Base-by-base conservation (phyloP, 495 filamentous ascomycete genomes). In the Ramalina peruviana region DNA sequence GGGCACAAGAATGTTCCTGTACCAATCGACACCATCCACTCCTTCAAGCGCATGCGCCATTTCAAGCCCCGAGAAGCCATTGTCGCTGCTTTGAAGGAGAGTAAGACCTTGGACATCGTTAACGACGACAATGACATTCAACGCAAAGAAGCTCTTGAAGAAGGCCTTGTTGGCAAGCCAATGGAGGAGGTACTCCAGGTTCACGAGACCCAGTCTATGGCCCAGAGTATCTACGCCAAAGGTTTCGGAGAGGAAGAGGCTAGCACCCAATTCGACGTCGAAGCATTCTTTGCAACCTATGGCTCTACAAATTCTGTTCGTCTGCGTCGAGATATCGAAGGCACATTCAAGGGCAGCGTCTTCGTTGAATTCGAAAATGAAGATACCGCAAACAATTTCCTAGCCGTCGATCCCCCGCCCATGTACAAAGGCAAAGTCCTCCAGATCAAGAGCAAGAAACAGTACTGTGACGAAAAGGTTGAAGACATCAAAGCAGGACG, bases 41-140 rank as follows among this genome's bases (percentile, higher is more conserved):
- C 65, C 26, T 98, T 98, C 72, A 88, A 88, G 63, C 86, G 92
- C 57, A 98, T 98, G 92, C 79, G 74, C 41, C 83, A 81, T 54
- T 97, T 97, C 74, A 76, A 89, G 65, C 85, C 88, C 21, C 82
- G 81, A 63, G 77, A 72, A 47, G 82, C 82, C 36, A 76, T 99
- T 36, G 79, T 94, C 43, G 77, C 80, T 52, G 92, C 92, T 27
- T 74, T 99, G 19, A 79, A 79, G 61, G 74, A 81, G 11, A 86
- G 83, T 65, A 68, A 75, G 26, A 64, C 75, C 38, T 69, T 99
- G 20, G 77, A 82, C 11, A 69, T 75, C 1, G 66, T 85, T 38
- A 71, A 77, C 51, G 75, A 86, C 60, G 66, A 81, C 47, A 82
- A 84, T 58, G 63, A 64, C 26, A 64, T 95, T 60, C 80, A 77